Evolutionary conservation across 257 asterid species (phyloP).

Genomic region (Lithospermum erythrorhizon): DNA sequence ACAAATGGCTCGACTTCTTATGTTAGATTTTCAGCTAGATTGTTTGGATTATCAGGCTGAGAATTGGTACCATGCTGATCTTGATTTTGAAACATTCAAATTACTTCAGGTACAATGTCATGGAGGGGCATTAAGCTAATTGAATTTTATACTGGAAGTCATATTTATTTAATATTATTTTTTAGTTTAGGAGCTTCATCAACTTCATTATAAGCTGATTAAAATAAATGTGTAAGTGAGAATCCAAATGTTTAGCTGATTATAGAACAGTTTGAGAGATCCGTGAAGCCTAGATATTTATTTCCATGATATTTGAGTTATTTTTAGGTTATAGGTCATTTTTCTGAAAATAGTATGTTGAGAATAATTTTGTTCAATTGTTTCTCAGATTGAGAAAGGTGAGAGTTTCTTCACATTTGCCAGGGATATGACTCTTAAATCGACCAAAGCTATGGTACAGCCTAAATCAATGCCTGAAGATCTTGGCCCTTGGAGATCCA

Average conservation of each 20-base stretch:
- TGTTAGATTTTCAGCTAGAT: slow-evolving; percentile 84
- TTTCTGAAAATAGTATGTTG: not conserved
- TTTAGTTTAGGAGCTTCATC: not conserved
- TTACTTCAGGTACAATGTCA: slow-evolving; percentile 63
- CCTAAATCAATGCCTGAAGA: slow-evolving; percentile 52
- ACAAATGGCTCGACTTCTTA: slow-evolving; percentile 76
- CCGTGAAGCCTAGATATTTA: not conserved
- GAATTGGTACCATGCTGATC: slow-evolving; percentile 97
- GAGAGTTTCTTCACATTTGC: slow-evolving; percentile 96
- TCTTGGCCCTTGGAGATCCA: slow-evolving; percentile 89
- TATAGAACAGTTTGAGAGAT: not conserved
- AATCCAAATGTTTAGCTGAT: not conserved
- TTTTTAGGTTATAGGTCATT: not conserved
- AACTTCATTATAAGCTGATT: not conserved
- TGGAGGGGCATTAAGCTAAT: not conserved
- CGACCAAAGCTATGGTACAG: slow-evolving; percentile 74
- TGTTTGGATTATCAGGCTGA: slow-evolving; percentile 81
- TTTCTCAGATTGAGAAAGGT: slow-evolving; percentile 74
- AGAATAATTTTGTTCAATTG: slow-evolving; percentile 3
- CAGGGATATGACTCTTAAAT: slow-evolving; percentile 80
- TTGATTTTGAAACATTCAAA: slow-evolving; percentile 86
- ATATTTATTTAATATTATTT: not conserved
- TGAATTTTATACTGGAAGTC: not conserved
- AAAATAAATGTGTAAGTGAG: not conserved
- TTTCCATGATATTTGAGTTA: not conserved